phyloP scores from a whole-genome alignment of 176 grass and related monocot genomes.

The Oryza meridionalis region DNA sequence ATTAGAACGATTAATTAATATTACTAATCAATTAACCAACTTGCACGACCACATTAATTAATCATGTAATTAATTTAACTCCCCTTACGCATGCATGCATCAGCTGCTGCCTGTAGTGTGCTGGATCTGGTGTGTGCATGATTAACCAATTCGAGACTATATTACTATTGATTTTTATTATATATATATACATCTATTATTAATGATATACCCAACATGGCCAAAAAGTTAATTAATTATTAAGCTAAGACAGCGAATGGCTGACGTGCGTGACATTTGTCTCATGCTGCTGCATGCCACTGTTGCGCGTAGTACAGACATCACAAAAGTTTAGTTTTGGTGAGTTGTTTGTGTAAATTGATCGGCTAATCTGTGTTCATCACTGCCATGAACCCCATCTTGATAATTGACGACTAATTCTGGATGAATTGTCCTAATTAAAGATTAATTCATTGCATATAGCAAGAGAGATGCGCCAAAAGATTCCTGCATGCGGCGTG shows the following conservation, averaged over 20 bases:
- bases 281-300: slow-evolving; percentile 45
- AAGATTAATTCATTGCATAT: background rate
- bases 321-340: slow-evolving; percentile 1
- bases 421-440: background rate
- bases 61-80: background rate
- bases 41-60: background rate
- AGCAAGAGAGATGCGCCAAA: background rate
- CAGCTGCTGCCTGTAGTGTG: background rate
- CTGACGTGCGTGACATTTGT: slow-evolving; percentile 28
- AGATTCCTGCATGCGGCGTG: slow-evolving; percentile 34
- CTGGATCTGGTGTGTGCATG: slow-evolving; percentile 25
- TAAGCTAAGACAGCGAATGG: slow-evolving; percentile 5
- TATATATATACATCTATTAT: background rate
- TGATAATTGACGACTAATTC: slow-evolving; percentile 1
- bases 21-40: background rate
- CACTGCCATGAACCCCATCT: background rate
- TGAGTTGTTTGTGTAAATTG: background rate
- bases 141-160: background rate
- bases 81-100: slow-evolving; percentile 19
- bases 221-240: slow-evolving; percentile 18
- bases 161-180: background rate
- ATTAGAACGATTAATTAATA: background rate
- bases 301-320: slow-evolving; percentile 25
- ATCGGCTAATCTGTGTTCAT: background rate
- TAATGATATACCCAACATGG: slow-evolving; percentile 33